These are phyloP conservation scores for Entophlyctis luteolus DNA, from an alignment of 192 early-diverging fungal genomes.

Conservation along the genomic window DNA sequence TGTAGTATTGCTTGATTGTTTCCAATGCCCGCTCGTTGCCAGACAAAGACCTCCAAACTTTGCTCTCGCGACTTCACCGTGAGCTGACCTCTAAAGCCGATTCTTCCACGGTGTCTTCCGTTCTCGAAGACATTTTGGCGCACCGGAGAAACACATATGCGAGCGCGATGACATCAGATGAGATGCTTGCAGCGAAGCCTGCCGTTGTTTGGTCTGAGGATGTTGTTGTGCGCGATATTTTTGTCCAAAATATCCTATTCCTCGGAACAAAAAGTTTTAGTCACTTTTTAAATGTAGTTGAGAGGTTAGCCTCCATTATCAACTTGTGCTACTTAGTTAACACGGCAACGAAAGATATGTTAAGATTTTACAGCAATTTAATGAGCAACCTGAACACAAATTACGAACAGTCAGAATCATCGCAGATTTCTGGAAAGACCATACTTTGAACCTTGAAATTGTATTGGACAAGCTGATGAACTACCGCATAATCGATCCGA, in stretches of 20 bases:
- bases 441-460: conserved; percentile 88
- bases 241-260: conserved; percentile 80
- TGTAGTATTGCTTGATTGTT: background rate
- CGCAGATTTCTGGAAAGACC: conserved; percentile 80
- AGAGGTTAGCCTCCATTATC: conserved; percentile 54
- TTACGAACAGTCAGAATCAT: conserved; percentile 72
- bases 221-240: conserved; percentile 58
- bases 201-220: conserved; percentile 12
- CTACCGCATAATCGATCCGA: conserved; percentile 88
- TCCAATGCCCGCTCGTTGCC: background rate
- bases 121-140: conserved; percentile 25
- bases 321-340: background rate
- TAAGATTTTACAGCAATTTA: conserved; percentile 55
- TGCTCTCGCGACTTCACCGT: conserved; percentile 24
- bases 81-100: conserved; percentile 17
- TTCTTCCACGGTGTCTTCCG: conserved; percentile 5
- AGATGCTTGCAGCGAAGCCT: background rate
- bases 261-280: conserved; percentile 91
- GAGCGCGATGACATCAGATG: conserved; percentile 14
- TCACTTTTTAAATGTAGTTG: conserved; percentile 88
- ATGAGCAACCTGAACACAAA: conserved; percentile 60
- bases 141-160: background rate
- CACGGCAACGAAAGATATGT: conserved; percentile 59
- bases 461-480: conserved; percentile 91
- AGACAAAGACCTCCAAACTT: conserved; percentile 27